Percentiles rank a stretch among this genome's conserved stretches.
phyloP scores from a whole-genome alignment of 139 green algal genomes.

The Chlamydomonas incerta region DNA sequence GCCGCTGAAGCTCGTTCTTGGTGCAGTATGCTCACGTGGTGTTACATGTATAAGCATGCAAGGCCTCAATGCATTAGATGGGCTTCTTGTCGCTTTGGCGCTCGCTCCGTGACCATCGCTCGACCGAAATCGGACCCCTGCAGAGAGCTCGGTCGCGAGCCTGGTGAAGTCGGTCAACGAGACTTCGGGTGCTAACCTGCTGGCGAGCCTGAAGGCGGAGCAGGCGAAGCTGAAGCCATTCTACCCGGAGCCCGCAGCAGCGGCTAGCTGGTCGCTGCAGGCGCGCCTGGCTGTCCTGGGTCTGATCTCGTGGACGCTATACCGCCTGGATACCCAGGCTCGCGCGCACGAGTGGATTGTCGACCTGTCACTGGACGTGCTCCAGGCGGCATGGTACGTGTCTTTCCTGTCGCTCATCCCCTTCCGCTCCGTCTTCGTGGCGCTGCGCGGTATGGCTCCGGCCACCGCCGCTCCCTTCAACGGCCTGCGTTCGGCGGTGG shows the following conservation, averaged over 20 bases:
- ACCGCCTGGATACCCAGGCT: conserved; percentile 46
- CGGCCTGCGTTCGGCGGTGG: conserved; percentile 40
- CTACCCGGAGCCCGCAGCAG: conserved; percentile 47
- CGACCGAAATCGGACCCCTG: neutral
- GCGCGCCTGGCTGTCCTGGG: conserved; percentile 33
- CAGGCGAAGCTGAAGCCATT: conserved; percentile 49
- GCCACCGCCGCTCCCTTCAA: conserved; percentile 39
- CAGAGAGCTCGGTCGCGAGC: conserved; percentile 54
- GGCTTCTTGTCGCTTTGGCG: neutral
- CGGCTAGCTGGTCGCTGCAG: conserved; percentile 37
- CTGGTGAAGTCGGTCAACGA: conserved; percentile 56
- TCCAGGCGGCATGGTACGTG: conserved; percentile 63
- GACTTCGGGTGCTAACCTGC: conserved; percentile 29
- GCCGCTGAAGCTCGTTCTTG: too few relatives aligned
- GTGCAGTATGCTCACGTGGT: neutral
- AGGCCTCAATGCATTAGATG: too few relatives aligned
- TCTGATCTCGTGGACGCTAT: conserved; percentile 42
- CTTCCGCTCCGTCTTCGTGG: conserved; percentile 58
- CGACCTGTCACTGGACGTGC: conserved; percentile 61
- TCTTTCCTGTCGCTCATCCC: conserved; percentile 58
- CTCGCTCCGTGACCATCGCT: conserved; percentile 33
- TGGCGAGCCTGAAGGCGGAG: conserved; percentile 30
- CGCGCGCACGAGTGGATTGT: conserved; percentile 65
- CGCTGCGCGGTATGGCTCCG: conserved; percentile 53
- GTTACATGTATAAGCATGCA: neutral